Conservation (phyloP, 306 rosid genomes). For the Rubus idaeus region DNA sequence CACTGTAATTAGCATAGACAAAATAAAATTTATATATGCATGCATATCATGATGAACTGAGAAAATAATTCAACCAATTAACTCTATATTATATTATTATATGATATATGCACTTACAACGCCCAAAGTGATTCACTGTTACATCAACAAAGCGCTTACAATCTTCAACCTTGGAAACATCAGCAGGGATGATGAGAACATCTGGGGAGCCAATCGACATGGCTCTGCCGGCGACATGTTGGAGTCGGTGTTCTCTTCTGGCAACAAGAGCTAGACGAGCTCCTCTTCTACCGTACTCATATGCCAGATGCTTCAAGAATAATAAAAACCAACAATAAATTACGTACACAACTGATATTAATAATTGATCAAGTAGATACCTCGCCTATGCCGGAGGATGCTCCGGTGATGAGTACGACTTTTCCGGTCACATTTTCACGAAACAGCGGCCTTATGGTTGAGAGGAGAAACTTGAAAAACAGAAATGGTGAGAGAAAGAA, state of each 20-base stretch:
- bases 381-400: constrained; percentile 63
- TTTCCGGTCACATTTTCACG: constrained; percentile 48
- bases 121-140: constrained; percentile 49
- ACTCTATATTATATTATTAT: no score
- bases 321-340: neutral
- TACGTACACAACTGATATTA: neutral
- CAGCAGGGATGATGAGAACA: constrained; percentile 46
- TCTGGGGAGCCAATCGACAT: constrained; percentile 41
- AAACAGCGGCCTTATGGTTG: constrained; percentile 25
- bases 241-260: constrained; percentile 43
- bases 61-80: neutral
- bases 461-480: constrained; percentile 36
- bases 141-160: constrained; percentile 42
- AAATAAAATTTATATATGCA: neutral
- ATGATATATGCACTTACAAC: constrained; percentile 31
- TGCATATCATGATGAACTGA: neutral
- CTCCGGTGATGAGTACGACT: constrained; percentile 63
- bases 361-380: neutral
- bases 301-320: constrained; percentile 49
- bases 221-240: constrained; percentile 43
- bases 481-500: constrained; percentile 45
- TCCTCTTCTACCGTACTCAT: constrained; percentile 59
- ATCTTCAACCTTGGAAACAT: constrained; percentile 52
- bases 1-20: constrained; percentile 27
- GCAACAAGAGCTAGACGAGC: constrained; percentile 60